phyloP scores from a whole-genome alignment of 495 filamentous ascomycete genomes.

The Tuber microsphaerosporum region DNA sequence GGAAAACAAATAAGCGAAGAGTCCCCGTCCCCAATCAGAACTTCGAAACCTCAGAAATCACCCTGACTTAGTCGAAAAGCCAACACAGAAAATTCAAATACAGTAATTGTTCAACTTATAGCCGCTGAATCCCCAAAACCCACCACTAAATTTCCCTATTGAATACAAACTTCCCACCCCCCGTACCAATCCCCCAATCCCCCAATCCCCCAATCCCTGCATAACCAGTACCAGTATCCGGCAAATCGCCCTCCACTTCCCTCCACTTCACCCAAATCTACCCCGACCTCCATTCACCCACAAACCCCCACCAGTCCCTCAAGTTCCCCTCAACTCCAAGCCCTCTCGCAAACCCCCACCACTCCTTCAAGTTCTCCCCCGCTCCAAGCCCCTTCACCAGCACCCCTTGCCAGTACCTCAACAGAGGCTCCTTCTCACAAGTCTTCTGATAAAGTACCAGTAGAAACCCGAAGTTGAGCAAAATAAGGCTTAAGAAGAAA shows the following conservation, averaged over 20 bases:
- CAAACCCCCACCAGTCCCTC: background rate
- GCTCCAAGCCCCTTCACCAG: background rate
- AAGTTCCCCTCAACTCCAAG: too few relatives aligned
- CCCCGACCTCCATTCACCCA: background rate
- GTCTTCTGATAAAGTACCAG: background rate
- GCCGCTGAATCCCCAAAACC: too few relatives aligned
- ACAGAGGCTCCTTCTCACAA: background rate
- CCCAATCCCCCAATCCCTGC: background rate
- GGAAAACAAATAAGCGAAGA: background rate
- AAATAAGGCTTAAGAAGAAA: background rate
- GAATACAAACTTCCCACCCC: background rate
- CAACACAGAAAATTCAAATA: background rate
- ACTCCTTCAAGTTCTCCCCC: too few relatives aligned
- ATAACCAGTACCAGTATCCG: background rate
- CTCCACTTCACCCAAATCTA: background rate
- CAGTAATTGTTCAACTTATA: background rate
- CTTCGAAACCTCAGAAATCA: background rate
- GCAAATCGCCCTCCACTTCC: background rate
- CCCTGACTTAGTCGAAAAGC: background rate
- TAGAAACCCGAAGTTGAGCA: background rate
- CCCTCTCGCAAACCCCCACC: too few relatives aligned
- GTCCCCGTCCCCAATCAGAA: background rate
- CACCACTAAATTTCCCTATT: too few relatives aligned
- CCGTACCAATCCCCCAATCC: background rate
- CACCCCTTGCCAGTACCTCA: background rate